Base-by-base conservation (phyloP, 2,329 filamentous ascomycete species). In the Tolypocladium tundrense region DNA sequence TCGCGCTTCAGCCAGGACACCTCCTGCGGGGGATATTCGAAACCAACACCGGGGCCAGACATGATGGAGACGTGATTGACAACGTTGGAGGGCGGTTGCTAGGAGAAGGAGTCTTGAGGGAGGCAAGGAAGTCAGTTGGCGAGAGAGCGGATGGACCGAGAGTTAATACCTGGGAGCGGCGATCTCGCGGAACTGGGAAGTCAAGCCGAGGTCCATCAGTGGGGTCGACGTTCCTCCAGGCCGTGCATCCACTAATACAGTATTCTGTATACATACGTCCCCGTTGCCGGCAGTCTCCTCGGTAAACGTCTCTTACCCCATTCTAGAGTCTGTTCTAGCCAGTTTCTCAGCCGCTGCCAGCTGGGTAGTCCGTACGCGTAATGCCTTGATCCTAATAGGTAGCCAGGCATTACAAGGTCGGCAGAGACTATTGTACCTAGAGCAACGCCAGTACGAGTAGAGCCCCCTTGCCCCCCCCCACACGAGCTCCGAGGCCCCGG, bases 1-100 rank as follows among this genome's bases (percentile, higher is more conserved):
- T 97, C 92, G 64, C 92, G 85, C 82, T 92, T 91, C 66, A 90
- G 74, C 92, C 91, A 97, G 66, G 87, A 83, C 13, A 96, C 90
- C 69, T 87, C 82, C 68, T 84, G 77, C 53, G 82, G 73, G 59
- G 90, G 90, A 72, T 88, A 96, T 73, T 94, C 84, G 74, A 92
- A 91, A 67, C 91, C 90, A 69, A 78, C 83, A 64, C 84, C 83
- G 59, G 80, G 80, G 54, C 74, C 75, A 66, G 77, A 72, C 70
- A 72, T 72, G 57, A 48, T 65, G 59, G 8, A 21, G 9, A 8
- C 16, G 48, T 5, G 35, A 14, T 37, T 10, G 31, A 8, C 11
- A 14, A 21, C 10, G 31, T 8, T n/a, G 4, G 48, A n/a, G 3
- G 48, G 10, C 13, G 31, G 21, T 52, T 31, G n/a, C 48, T 21